Conservation (phyloP, 2,329 filamentous ascomycete genomes). For the Hypoxylon sp. region DNA sequence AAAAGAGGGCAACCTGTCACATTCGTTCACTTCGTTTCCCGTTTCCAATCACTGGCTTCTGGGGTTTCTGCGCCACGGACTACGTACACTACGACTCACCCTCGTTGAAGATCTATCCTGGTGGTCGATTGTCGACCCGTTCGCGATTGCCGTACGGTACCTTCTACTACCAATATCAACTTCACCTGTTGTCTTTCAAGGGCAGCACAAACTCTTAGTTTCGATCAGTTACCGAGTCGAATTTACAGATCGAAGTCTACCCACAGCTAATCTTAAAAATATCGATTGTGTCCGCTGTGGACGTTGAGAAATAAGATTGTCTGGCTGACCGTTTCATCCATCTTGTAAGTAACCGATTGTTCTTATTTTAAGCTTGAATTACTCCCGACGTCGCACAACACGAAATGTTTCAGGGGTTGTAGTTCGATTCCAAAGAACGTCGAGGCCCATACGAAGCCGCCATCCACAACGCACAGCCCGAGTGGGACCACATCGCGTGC, state of each 20-base stretch:
- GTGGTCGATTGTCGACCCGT: neutral
- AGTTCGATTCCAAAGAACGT: conserved; percentile 30
- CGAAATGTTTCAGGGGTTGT: conserved; percentile 39
- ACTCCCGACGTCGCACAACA: conserved; percentile 43
- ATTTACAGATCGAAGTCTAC: neutral
- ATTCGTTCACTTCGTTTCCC: conserved; percentile 20
- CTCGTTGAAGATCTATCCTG: conserved; percentile 8
- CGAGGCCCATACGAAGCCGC: conserved; percentile 20
- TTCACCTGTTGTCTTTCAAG: neutral
- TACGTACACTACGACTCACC: conserved; percentile 7
- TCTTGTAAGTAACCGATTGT: conserved; percentile 39
- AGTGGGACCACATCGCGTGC: conserved; percentile 41
- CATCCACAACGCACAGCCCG: conserved; percentile 29
- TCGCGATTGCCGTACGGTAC: neutral
- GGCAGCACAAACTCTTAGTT: neutral
- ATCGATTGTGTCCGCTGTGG: conserved; percentile 1
- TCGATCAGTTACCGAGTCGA: neutral
- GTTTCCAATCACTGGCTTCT: conserved; percentile 42
- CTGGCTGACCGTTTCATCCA: conserved; percentile 23
- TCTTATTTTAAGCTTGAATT: conserved; percentile 46
- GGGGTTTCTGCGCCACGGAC: conserved; percentile 40
- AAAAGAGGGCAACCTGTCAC: conserved; percentile 33
- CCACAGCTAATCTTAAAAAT: conserved; percentile 1
- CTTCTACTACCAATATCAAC: conserved; percentile 6
- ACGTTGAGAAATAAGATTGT: conserved; percentile 5